phyloP scores from a whole-genome alignment of 768 basidiomycete species.

The Polyporus arcularius region DNA sequence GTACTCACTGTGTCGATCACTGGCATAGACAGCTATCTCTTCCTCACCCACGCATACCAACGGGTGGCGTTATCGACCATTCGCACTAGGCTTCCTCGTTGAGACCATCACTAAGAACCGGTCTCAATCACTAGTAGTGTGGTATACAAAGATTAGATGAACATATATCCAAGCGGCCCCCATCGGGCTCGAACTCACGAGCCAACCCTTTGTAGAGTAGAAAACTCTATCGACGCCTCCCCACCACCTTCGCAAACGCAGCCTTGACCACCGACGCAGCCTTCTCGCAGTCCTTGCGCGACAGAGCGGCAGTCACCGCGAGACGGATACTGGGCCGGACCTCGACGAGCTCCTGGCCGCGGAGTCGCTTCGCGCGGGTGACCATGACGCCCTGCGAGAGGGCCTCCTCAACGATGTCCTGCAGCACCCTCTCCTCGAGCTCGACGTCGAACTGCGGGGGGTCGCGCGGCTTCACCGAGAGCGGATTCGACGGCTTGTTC shows the following conservation, averaged over 20 bases:
- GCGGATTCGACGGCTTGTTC: conserved; percentile 51
- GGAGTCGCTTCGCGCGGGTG: conserved; percentile 80
- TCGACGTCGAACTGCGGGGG: conserved; percentile 53
- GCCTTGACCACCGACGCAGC: conserved; percentile 73
- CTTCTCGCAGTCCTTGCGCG: conserved; percentile 92
- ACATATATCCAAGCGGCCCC: not conserved
- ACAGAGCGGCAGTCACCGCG: conserved; percentile 75
- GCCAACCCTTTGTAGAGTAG: not conserved
- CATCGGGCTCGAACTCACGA: not conserved
- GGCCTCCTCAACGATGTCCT: conserved; percentile 91
- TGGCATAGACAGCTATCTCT: no score
- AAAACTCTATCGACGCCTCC: conserved; percentile 48
- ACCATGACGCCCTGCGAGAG: conserved; percentile 81
- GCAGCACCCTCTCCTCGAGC: conserved; percentile 77
- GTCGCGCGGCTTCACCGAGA: conserved; percentile 48
- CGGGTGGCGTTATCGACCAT: no score
- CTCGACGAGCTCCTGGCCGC: conserved; percentile 83
- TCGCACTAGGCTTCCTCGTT: no score
- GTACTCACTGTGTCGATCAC: no score
- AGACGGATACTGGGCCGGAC: conserved; percentile 82
- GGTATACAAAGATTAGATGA: not conserved
- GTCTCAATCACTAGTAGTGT: no score
- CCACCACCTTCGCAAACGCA: conserved; percentile 73
- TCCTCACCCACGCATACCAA: no score
- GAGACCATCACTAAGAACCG: no score